Base-by-base conservation (phyloP, 2,329 filamentous ascomycete species). In the Plectosphaerella cucumerina region DNA sequence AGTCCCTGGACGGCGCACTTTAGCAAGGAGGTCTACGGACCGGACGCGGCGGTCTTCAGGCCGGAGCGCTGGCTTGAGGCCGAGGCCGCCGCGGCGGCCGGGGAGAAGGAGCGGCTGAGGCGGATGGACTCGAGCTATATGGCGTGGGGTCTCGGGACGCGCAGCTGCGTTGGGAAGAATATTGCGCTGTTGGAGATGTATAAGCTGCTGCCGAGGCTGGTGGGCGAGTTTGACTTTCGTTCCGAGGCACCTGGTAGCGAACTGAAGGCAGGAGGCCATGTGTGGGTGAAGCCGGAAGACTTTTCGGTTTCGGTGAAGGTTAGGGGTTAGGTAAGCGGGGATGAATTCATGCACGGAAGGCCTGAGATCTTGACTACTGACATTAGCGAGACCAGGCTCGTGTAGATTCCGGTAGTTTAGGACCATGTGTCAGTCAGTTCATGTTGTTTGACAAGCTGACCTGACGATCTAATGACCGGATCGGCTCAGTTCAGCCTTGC, bases 111-210 rank as follows among this genome's bases (percentile, higher is more conserved):
- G n/a, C n/a, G n/a, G n/a, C n/a, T n/a, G n/a, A n/a, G n/a, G n/a
- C n/a, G 55, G 34, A 45, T 65, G 0, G 59, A 59, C 41, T n/a
- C 52, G 0, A 69, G 6, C 2, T 10, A 31, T 4, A 5, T 1
- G 52, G 23, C 69, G 57, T 75, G 74, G 53, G 71, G 72, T 0
- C 58, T 69, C 37, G 72, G 72, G 1, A 66, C 68, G 1, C 58
- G 73, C 12, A 72, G 67, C 0, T 76, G 74, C 50, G 56, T 76
- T 5, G 74, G 74, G 0, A 68, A 69, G 44, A 69, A 77, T 49
- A 66, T 76, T 21, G 69, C 71, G 2, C 59, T 70, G 12, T 55
- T 76, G 48, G 73, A 76, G 56, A 69, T 76, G 49, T 62, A 60
- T 4, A 75, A 74, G 55, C 48, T 74, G 14, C 62, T 75, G 3